Base-by-base conservation (phyloP, 75 land plant species). In the Cryptomeria japonica region DNA sequence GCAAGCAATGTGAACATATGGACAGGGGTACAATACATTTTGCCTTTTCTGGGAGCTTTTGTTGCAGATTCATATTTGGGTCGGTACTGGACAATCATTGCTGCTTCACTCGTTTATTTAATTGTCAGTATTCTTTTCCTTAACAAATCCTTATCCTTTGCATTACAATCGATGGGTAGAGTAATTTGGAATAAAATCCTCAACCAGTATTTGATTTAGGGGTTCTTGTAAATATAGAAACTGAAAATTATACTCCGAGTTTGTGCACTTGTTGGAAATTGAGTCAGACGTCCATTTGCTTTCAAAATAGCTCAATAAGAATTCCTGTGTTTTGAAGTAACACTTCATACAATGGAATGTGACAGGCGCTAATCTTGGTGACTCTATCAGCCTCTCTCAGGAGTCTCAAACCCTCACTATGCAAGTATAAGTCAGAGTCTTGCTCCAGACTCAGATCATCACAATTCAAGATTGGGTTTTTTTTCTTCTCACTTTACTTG, bases 61-160 rank as follows among this genome's bases (percentile, higher is more conserved):
- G 83, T 93, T 28, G 96, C 96, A 32, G 95, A 93, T 72, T 86
- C 93, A 19, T 91, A 88, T 75, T 89, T 94, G 41, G 94, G 95
- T 19, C 91, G 95, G 2, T 94, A 87, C 90, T 88, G 92, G 85
- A 91, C 94, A 78, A 93, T 93, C 36, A 18, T 84, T 13, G 7
- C 84, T 12, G 85, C 93, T 47, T 88, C 94, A 2, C 61, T 89
- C 70, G 32, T 89, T 83, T 93, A 94, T 46, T 70, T 93, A 42
- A 42, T 94, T 87, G 89, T 89, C 3, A 84, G 88, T 85, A 11
- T 22, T 16, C 49, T 86, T 32, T 51, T 51, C 53, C 53, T 51
- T 51, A 14, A 51, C 53, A 51, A 51, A 51, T 51, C 53, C 53
- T 51, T 51, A 78, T 80, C n/a, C 42, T 38, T 32, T 12, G 11